phyloP scores from a whole-genome alignment of 1,139 yeast species.

The Kluyveromyces sp. region DNA sequence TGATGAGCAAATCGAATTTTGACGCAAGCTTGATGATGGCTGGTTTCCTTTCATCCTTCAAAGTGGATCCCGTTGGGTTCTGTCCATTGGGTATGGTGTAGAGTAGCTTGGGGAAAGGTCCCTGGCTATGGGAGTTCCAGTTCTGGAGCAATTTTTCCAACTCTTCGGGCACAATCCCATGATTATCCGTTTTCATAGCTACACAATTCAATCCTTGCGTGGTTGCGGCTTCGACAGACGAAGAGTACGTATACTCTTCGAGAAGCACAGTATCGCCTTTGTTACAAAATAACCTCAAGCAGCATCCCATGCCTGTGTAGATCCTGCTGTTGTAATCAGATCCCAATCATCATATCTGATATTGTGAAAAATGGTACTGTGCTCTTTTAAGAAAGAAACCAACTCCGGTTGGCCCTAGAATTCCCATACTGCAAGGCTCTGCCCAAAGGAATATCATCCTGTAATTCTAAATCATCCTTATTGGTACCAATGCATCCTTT shows the following conservation, averaged over 20 bases:
- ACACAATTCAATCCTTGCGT: constrained; percentile 60
- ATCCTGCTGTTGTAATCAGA: constrained; percentile 56
- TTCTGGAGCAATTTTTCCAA: constrained; percentile 52
- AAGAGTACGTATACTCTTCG: constrained; percentile 73
- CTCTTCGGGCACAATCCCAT: constrained; percentile 70
- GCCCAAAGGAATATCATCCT: constrained; percentile 54
- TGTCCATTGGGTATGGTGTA: constrained; percentile 91
- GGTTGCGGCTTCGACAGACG: constrained; percentile 74
- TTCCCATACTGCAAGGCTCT: constrained; percentile 74
- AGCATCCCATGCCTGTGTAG: constrained; percentile 88
- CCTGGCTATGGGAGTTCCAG: constrained; percentile 50
- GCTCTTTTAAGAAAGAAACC: constrained; percentile 53
- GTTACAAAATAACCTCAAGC: constrained; percentile 67
- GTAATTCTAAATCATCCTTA: constrained; percentile 32
- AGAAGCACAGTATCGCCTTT: constrained; percentile 73
- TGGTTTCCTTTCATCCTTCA: constrained; percentile 63
- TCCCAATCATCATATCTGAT: constrained; percentile 64
- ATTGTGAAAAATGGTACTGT: constrained; percentile 53
- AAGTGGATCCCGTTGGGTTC: constrained; percentile 87
- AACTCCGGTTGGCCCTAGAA: constrained; percentile 64
- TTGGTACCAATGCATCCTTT: constrained; percentile 37
- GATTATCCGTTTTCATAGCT: constrained; percentile 71
- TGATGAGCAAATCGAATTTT: constrained; percentile 68
- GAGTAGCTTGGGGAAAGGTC: constrained; percentile 67
- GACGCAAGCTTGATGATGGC: constrained; percentile 64